These are phyloP conservation scores for Ceratobasidium papillatum DNA, from an alignment of 1,284 basidiomycete species.

Conservation along the genomic window DNA sequence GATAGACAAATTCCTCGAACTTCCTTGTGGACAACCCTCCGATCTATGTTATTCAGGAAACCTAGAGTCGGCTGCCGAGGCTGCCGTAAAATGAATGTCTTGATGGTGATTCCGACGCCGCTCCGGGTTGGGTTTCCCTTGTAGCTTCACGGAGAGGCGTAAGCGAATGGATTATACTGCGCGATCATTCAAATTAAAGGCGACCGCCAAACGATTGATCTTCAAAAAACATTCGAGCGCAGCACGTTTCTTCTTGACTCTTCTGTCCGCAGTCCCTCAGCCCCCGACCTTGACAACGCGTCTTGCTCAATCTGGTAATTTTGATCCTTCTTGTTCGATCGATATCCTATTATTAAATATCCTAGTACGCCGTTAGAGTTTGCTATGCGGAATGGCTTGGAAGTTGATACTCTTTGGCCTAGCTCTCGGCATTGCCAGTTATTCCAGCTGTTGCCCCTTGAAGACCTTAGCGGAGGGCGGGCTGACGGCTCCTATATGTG, in stretches of 20 bases:
- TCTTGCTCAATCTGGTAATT: neutral
- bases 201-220: neutral
- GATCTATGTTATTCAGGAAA: too few species aligned
- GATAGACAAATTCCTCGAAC: too few species aligned
- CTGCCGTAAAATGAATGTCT: neutral
- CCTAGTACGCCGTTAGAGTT: neutral
- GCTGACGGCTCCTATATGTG: neutral
- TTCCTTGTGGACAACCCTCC: too few species aligned
- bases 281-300: neutral
- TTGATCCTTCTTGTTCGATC: neutral
- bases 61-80: neutral
- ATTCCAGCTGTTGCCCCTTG: neutral
- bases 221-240: neutral
- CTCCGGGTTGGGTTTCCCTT: neutral
- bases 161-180: neutral
- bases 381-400: neutral
- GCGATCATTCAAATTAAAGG: neutral
- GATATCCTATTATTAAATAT: neutral
- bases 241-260: conserved; percentile 24
- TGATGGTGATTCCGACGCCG: neutral
- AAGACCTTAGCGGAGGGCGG: neutral
- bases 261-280: conserved; percentile 15
- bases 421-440: neutral
- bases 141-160: neutral
- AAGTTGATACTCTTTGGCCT: neutral